Evolutionary conservation across 441 rosid genomes (phyloP).

Genomic region (Capsella rubella): DNA sequence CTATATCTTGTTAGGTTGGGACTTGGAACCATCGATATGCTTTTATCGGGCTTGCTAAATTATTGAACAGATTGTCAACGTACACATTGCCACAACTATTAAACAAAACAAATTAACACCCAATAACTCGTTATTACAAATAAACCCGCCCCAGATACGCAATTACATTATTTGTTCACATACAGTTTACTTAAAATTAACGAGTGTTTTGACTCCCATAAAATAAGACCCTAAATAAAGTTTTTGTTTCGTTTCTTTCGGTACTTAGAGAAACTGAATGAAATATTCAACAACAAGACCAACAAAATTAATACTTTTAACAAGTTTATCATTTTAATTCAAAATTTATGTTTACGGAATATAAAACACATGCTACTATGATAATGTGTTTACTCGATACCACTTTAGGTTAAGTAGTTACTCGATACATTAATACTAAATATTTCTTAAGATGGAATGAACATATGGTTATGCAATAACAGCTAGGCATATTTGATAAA

Average conservation of each 20-base stretch:
- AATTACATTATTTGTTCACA: not conserved
- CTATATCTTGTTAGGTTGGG: conserved; percentile 6
- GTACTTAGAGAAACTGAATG: not conserved
- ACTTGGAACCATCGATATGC: not conserved
- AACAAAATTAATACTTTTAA: not conserved
- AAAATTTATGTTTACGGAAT: no score
- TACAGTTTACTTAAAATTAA: no score
- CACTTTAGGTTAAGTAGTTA: no score
- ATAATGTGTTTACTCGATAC: no score
- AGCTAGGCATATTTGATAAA: conserved; percentile 31
- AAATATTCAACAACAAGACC: not conserved
- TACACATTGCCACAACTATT: not conserved
- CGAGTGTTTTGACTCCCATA: not conserved
- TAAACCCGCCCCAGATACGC: not conserved
- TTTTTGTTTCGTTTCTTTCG: not conserved
- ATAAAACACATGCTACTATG: no score
- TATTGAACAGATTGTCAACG: conserved; percentile 19
- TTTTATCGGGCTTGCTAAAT: conserved; percentile 1
- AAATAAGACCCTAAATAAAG: not conserved
- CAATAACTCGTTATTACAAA: not conserved
- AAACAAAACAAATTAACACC: not conserved
- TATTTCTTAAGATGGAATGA: not conserved
- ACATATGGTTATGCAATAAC: conserved; percentile 22
- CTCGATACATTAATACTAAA: not conserved
- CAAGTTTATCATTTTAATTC: not conserved